Evolutionary conservation across 345 rosid species (phyloP), one percentile per base, ranked within the genome.

Genomic region (Boechera stricta): DNA sequence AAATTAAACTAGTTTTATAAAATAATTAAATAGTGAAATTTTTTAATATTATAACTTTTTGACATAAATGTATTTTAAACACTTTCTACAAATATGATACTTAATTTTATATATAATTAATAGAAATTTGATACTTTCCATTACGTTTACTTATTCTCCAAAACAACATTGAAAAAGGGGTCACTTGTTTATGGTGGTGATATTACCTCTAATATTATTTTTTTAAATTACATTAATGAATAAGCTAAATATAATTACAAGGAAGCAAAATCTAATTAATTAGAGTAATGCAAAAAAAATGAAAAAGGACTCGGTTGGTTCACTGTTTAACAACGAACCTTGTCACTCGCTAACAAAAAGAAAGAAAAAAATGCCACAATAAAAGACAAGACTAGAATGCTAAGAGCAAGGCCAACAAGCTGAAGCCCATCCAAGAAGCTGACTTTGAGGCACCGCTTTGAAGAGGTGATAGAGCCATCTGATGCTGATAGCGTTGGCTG

Each of bases 381-480:
- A 38, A 8, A 36, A 36, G 39, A 36, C 39, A 7, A 38, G 41
- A 38, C 41, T 38, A 38, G 12, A 35, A 59, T 59, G 29, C 15
- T 36, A 59, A 16, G 28, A 16, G 5, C 45, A 36, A 36, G 4
- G 5, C 45, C 44, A 59, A 10, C 28, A 59, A 59, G 45, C 64
- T 56, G 18, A 55, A 16, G 48, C 73, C 42, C 3, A 56, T 69
- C 54, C 54, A 69, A 69, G 73, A 69, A 41, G 6, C 29, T 15
- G 29, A 9, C 44, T 58, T 58, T 3, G 44, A 33, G 15, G 44
- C 64, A 35, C 44, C 28, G 28, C 12, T 58, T 58, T 33, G 44
- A 33, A 58, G 15, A 33, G 42, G 62, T 57, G 62, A 32, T 57
- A 41, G 41, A 57, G 41, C 62, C 24, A 57, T 15, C 24, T 57